Percentiles rank a stretch among this genome's conserved stretches.
Evolutionary conservation across 257 asterid species (phyloP).

Genomic region (Nicotiana sylvestris): DNA sequence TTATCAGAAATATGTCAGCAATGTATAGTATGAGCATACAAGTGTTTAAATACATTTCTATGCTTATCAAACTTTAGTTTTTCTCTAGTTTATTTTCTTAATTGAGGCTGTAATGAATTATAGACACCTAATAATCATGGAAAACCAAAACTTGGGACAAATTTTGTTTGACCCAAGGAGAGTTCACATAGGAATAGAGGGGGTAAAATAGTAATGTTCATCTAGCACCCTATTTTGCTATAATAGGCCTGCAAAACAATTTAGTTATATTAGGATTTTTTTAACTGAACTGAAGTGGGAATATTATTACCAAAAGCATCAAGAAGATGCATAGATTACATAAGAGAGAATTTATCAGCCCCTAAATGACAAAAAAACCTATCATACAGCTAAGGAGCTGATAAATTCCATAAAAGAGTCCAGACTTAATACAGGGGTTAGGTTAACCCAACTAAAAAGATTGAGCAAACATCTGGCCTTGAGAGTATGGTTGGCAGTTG

Average conservation of each 20-base stretch:
- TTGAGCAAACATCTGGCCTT: too few species aligned
- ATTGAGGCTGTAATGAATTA: conserved; percentile 58
- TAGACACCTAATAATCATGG: neutral
- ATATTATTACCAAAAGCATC: too few species aligned
- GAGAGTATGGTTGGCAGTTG: too few species aligned
- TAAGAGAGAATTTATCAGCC: too few species aligned
- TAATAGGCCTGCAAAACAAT: neutral
- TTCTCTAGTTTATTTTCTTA: neutral
- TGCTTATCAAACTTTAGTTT: neutral
- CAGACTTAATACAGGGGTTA: too few species aligned
- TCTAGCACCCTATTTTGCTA: neutral
- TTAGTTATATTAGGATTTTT: neutral
- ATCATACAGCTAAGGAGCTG: too few species aligned
- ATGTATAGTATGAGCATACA: neutral
- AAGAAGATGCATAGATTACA: too few species aligned
- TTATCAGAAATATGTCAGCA: neutral
- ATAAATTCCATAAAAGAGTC: too few species aligned
- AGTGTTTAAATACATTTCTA: neutral
- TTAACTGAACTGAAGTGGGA: too few species aligned
- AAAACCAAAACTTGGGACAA: neutral
- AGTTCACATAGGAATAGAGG: too few species aligned
- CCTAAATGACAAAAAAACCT: too few species aligned
- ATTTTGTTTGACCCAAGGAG: neutral
- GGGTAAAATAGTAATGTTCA: neutral
- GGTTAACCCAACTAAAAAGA: too few species aligned